Evolutionary conservation across 495 filamentous ascomycete species (phyloP).

Genomic region (Corynascus novoguineensis): DNA sequence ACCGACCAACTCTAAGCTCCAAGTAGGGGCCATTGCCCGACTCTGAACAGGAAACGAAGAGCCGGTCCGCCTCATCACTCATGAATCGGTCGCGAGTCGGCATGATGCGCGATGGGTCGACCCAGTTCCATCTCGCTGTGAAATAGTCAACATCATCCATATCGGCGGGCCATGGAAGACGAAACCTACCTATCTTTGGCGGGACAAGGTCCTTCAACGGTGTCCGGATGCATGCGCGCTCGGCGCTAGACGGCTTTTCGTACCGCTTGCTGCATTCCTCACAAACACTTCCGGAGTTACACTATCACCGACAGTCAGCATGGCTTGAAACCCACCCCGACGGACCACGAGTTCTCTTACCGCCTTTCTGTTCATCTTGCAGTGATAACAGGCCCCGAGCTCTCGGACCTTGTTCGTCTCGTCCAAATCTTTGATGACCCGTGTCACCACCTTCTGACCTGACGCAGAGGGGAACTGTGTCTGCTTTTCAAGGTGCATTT

Average conservation of each 20-base stretch:
- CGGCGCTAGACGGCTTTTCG: not conserved
- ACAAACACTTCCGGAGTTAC: conserved; percentile 1
- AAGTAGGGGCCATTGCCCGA: conserved; percentile 8
- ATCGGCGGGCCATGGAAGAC: not conserved
- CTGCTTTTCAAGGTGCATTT: conserved; percentile 4
- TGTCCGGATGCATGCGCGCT: conserved; percentile 13
- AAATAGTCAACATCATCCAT: not conserved
- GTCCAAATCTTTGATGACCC: conserved; percentile 13
- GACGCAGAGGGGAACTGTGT: not conserved
- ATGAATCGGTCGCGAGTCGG: conserved; percentile 6
- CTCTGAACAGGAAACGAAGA: conserved; percentile 16
- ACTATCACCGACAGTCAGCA: conserved; percentile 11
- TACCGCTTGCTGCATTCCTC: not conserved
- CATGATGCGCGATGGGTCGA: not conserved
- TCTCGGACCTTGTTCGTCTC: conserved; percentile 24
- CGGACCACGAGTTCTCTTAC: conserved; percentile 1
- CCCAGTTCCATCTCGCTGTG: conserved; percentile 20
- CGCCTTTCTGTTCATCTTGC: conserved; percentile 14
- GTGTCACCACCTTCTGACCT: conserved; percentile 13
- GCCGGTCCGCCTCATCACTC: not conserved
- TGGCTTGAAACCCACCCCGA: not conserved
- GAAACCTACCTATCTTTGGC: not conserved
- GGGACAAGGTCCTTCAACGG: not conserved
- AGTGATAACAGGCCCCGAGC: conserved; percentile 16
- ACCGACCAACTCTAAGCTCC: not conserved